These are phyloP conservation scores for Aspergillus nanangensis DNA, from an alignment of 495 filamentous ascomycete genomes.

Conservation along the genomic window DNA sequence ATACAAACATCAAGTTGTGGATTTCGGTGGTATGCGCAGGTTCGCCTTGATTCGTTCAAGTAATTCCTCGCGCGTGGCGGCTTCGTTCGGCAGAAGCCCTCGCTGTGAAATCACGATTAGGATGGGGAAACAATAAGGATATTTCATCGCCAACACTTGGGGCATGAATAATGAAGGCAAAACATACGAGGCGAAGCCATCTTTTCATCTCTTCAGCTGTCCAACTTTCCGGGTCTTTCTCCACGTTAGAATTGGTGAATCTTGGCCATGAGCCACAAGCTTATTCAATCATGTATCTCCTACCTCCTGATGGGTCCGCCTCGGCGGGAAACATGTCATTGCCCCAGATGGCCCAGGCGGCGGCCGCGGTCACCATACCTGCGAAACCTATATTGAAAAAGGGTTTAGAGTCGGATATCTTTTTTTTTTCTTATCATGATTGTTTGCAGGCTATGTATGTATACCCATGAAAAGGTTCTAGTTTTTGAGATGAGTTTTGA, in stretches of 20 bases:
- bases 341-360: constrained; percentile 81
- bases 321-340: constrained; percentile 70
- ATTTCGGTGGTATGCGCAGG: constrained; percentile 48
- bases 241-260: constrained; percentile 11
- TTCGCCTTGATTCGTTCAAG: constrained; percentile 78
- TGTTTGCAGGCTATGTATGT: not conserved
- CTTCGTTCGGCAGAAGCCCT: constrained; percentile 61
- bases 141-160: too few relatives aligned
- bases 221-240: constrained; percentile 67
- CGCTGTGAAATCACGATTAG: constrained; percentile 47
- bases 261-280: not conserved
- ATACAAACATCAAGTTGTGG: constrained; percentile 7
- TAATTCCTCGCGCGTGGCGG: constrained; percentile 69
- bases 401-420: constrained; percentile 8
- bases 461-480: constrained; percentile 59
- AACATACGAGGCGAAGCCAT: constrained; percentile 72
- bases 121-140: not conserved
- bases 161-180: too few relatives aligned
- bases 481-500: too few relatives aligned
- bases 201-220: constrained; percentile 63
- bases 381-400: constrained; percentile 51
- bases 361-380: constrained; percentile 77
- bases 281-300: constrained; percentile 3
- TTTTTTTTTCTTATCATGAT: constrained; percentile 1
- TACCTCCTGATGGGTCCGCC: constrained; percentile 72